Evolutionary conservation across 148 eudicot genomes (phyloP).

Genomic region (Arbutus unedo): DNA sequence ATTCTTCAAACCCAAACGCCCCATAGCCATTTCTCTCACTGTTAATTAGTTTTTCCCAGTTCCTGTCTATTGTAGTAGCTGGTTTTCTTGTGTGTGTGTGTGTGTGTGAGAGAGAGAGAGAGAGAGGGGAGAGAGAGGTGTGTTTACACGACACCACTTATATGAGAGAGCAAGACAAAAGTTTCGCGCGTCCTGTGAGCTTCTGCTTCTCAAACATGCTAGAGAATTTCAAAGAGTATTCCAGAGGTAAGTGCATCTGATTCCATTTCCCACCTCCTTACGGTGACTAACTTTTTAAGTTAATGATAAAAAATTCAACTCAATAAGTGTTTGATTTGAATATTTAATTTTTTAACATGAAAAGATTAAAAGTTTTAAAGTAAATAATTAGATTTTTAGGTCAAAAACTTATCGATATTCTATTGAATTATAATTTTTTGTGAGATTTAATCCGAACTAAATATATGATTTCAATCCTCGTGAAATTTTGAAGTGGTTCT

Average conservation of each 20-base stretch:
- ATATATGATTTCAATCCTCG: no score
- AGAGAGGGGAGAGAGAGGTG: background rate
- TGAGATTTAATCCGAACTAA: background rate
- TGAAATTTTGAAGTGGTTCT: no score
- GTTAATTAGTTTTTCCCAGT: background rate
- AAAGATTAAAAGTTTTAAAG: background rate
- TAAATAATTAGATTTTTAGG: background rate
- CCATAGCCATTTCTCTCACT: background rate
- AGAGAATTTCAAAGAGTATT: background rate
- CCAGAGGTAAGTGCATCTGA: background rate
- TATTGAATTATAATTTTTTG: background rate
- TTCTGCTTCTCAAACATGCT: background rate
- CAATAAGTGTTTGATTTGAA: background rate
- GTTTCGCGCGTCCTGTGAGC: background rate
- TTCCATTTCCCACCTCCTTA: no score
- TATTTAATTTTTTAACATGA: background rate
- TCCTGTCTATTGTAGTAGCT: background rate
- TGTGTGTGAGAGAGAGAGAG: background rate
- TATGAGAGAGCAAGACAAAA: background rate
- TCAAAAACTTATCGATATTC: background rate
- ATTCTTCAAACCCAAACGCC: constrained; percentile 5
- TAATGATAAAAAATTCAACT: background rate
- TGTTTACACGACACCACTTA: background rate
- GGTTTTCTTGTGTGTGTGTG: background rate
- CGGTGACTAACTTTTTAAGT: no score